Base-by-base conservation (phyloP, 2,329 filamentous ascomycete species). In the Aspergillus tubingensis region DNA sequence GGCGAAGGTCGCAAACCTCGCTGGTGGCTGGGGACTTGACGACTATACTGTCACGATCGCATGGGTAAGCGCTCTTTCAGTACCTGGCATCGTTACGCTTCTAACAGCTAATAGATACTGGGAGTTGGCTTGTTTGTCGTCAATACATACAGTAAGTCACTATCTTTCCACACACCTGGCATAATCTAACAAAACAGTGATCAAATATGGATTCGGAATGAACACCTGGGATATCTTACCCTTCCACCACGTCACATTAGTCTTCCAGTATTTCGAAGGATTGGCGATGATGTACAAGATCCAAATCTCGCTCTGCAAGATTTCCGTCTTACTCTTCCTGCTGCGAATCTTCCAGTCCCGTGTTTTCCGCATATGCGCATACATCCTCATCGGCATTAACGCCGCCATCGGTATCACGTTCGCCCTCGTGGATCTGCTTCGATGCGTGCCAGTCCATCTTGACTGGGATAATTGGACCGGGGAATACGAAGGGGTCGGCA, bases 241-340 rank as follows among this genome's bases (percentile, higher is more conserved):
- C 7, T 47, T 61, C 30, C 57, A 60, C 17, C 50, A 69, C 21
- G 67, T 69, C 56, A 68, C 67, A 36, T 19, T 10, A 7, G n/a
- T 13, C 19, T 10, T 43, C 39, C 17, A 68, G 62, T 51, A 44
- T 50, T 69, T 69, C 52, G 65, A 62, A 38, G 56, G 57, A 6
- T 65, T 66, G 21, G 65, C 63, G 17, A 47, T 69, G 15, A 27
- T 58, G 32, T 69, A 69, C 56, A 69, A 69, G 56, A 43, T 54
- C 6, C 59, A 64, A 17, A 69, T 69, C 32, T 69, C 67, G 5
- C 67, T 69, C 3, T 63, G 63, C 8, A 69, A 69, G 39, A 69
- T 69, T 21, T 69, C 67, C 10, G 67, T 69, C 5, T 66, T 67
- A 39, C 64, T 69, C 2, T 69, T 69, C 55, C 55, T 69, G 3